Evolutionary conservation across 2,329 filamentous ascomycete species (phyloP).

Genomic region (Venturia aucupariae): DNA sequence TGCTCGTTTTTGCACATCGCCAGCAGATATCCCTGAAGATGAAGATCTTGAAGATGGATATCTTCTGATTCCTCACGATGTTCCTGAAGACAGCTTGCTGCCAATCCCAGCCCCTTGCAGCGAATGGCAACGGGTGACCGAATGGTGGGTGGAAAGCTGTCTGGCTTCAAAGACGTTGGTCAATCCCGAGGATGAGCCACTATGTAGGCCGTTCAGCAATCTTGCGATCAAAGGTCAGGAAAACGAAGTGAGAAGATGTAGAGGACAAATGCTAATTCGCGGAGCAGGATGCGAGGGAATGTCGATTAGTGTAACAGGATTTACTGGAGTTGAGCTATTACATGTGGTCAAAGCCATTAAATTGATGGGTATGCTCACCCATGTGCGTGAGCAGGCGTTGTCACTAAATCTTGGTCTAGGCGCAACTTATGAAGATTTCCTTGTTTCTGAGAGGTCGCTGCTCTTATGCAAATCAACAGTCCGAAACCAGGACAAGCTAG

Average conservation of each 20-base stretch:
- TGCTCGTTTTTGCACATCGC: slow-evolving; percentile 27
- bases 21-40: background rate
- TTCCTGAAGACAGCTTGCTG: slow-evolving; percentile 27
- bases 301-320: slow-evolving; percentile 70
- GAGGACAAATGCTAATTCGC: slow-evolving; percentile 16
- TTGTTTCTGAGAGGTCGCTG: slow-evolving; percentile 63
- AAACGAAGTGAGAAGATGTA: slow-evolving; percentile 14
- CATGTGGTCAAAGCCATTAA: slow-evolving; percentile 71
- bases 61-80: slow-evolving; percentile 39
- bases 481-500: slow-evolving; percentile 63
- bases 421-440: slow-evolving; percentile 68
- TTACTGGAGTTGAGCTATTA: slow-evolving; percentile 72
- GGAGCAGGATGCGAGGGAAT: slow-evolving; percentile 54
- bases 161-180: slow-evolving; percentile 66
- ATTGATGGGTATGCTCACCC: slow-evolving; percentile 48
- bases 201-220: slow-evolving; percentile 65
- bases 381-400: background rate
- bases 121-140: slow-evolving; percentile 51
- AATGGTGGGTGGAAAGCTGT: slow-evolving; percentile 90
- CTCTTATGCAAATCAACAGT: slow-evolving; percentile 58
- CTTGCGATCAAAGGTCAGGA: slow-evolving; percentile 53
- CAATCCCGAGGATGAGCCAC: slow-evolving; percentile 57
- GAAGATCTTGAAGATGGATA: slow-evolving; percentile 25
- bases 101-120: slow-evolving; percentile 28
- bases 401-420: slow-evolving; percentile 34